Conservation (phyloP, 140 eudicot genomes). For the Senecio squalidus region DNA sequence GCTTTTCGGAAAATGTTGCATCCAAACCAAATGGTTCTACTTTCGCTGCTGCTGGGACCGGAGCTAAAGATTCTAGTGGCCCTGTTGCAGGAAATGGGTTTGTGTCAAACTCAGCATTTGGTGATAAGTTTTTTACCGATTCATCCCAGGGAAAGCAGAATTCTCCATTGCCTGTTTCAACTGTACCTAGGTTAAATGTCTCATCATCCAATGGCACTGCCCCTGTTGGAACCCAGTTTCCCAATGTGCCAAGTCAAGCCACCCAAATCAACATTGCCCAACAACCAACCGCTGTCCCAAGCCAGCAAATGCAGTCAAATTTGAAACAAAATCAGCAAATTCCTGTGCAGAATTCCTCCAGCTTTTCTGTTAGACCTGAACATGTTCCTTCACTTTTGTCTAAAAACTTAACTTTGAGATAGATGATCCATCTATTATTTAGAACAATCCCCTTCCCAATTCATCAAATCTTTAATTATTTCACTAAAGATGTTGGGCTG, state of each 20-base stretch:
- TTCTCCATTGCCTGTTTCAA: constrained; percentile 23
- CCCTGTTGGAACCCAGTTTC: constrained; percentile 34
- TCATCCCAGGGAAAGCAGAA: constrained; percentile 36
- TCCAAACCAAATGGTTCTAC: constrained; percentile 38
- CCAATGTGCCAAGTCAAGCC: constrained; percentile 4
- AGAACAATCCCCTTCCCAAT: no score
- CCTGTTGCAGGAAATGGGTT: constrained; percentile 53
- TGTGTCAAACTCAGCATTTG: constrained; percentile 35
- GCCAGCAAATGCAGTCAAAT: constrained; percentile 37
- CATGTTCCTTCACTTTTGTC: constrained; percentile 38
- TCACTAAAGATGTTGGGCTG: no score
- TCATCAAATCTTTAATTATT: no score
- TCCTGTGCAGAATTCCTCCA: constrained; percentile 26
- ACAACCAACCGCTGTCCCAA: constrained; percentile 42
- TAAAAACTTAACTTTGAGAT: no score
- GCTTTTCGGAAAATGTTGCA: constrained; percentile 30
- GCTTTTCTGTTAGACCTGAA: constrained; percentile 34
- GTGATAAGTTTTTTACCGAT: constrained; percentile 45
- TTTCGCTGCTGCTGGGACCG: constrained; percentile 20
- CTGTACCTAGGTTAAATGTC: constrained; percentile 31
- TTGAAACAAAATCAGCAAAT: constrained; percentile 35
- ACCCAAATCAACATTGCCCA: constrained; percentile 20
- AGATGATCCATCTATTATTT: no score
- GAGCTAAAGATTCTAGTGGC: constrained; percentile 39
- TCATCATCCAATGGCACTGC: constrained; percentile 35